Evolutionary conservation across 805 yeast genomes (phyloP).

Genomic region (Spathaspora arborariae): DNA sequence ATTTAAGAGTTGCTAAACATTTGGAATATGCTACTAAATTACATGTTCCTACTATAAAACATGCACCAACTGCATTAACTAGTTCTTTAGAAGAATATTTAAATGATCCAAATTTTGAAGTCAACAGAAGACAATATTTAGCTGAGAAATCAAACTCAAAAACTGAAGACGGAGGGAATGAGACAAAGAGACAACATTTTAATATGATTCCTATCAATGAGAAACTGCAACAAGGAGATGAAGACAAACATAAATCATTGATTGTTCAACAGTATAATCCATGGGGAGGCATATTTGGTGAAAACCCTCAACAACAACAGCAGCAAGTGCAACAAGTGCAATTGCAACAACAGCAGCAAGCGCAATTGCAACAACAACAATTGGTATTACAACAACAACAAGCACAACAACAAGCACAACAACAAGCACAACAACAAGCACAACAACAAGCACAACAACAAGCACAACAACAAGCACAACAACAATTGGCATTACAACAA

Average conservation of each 20-base stretch:
- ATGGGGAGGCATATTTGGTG: conserved; percentile 26
- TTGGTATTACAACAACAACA: conserved; percentile 10
- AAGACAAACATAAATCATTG: conserved; percentile 20
- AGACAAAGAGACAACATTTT: conserved; percentile 4
- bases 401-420: conserved; percentile 8
- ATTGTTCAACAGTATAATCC: conserved; percentile 41
- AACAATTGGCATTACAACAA: conserved; percentile 2
- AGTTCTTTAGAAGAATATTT: conserved; percentile 84
- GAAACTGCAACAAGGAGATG: conserved; percentile 5
- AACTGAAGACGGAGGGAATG: conserved; percentile 1
- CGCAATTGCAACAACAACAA: conserved; percentile 13
- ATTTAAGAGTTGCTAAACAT: conserved; percentile 84
- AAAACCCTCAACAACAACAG: neutral
- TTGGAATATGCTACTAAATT: conserved; percentile 81
- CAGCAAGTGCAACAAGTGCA: conserved; percentile 10
- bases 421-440: conserved; percentile 18
- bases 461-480: conserved; percentile 23
- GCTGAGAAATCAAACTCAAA: conserved; percentile 53
- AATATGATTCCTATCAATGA: conserved; percentile 3
- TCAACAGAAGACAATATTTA: conserved; percentile 71
- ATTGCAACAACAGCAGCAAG: conserved; percentile 18
- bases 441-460: conserved; percentile 27
- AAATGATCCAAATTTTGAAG: conserved; percentile 80
- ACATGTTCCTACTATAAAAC: conserved; percentile 93
- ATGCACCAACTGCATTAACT: conserved; percentile 93